Base-by-base conservation (phyloP, 1,284 basidiomycete species). In the Lentinus polychrous region DNA sequence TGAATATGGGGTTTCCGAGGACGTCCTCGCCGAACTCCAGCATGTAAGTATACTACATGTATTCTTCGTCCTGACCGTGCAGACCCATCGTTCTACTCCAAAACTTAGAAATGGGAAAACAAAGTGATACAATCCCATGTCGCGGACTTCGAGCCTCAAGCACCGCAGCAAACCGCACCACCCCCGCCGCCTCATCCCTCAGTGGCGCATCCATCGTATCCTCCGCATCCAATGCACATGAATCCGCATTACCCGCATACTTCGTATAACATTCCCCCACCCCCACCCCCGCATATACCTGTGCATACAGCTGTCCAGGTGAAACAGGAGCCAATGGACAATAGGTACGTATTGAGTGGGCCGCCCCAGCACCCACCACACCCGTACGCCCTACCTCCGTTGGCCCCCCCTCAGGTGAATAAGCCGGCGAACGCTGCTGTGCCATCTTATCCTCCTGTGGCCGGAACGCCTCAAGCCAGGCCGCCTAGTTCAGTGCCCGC, bases 1-100 rank as follows among this genome's bases (percentile, higher is more conserved):
- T 65, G 94, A 96, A 67, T 94, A 91, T 65, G 95, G 94, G 48
- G 90, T 99, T 55, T 79, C 86, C 63, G 92, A 97, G 66, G 91
- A 94, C 33, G 86, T 98, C 48, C 73, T 98, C 47, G 83, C 85
- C 57, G 86, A 91, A 50, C 72, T 99, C 49, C 91, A 95, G 70
- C 76, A 81, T 55, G 92, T 94, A 71, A 75, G 89, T 77, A 54
- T 52, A 43, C 45, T 6, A 7, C 18, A 37, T 12, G 20, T 52
- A 45, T 44, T 43, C 22, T 52, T 24, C 48, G 48, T 50, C 47
- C 49, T 37, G 24, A 52, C 46, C 43, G 36, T 48, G 49, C 39
- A 46, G 45, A 17, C 48, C 39, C 34, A 22, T 22, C 18, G 33
- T 23, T 32, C 38, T 40, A 36, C 42, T 55, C 36, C 63, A 34